phyloP scores from a whole-genome alignment of 768 basidiomycete species.

The Boletus tomentosulus region DNA sequence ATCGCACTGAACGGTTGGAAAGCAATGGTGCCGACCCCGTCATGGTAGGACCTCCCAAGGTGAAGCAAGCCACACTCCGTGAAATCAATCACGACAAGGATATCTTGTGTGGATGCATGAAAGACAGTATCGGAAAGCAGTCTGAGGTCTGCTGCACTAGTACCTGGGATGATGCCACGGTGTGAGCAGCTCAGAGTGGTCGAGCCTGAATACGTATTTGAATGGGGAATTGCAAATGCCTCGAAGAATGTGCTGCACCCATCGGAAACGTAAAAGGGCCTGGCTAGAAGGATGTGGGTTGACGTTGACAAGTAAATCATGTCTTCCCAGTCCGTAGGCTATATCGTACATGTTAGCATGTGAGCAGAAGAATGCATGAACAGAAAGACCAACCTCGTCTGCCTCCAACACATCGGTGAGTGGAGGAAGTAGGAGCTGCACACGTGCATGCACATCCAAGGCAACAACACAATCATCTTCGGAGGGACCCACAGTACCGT shows the following conservation, averaged over 20 bases:
- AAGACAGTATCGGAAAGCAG: slow-evolving; percentile 14
- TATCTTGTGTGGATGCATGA: slow-evolving; percentile 7
- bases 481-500: background rate
- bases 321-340: slow-evolving; percentile 8
- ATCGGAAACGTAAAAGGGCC: background rate
- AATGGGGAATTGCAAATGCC: slow-evolving; percentile 12
- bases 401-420: background rate
- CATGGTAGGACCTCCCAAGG: background rate
- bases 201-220: background rate
- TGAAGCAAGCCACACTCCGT: slow-evolving; percentile 8
- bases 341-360: no score
- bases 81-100: slow-evolving; percentile 9
- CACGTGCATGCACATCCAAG: slow-evolving; percentile 13
- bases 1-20: slow-evolving; percentile 6
- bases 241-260: slow-evolving; percentile 9
- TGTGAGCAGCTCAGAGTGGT: slow-evolving; percentile 10
- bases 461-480: background rate
- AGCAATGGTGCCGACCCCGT: slow-evolving; percentile 5
- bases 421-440: slow-evolving; percentile 1
- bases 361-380: background rate
- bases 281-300: slow-evolving; percentile 16
- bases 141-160: background rate
- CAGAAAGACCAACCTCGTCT: slow-evolving; percentile 1
- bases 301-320: slow-evolving; percentile 20
- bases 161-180: slow-evolving; percentile 1